Evolutionary conservation across 768 basidiomycete species (phyloP).

Genomic region (Xerocomus potaroensis): DNA sequence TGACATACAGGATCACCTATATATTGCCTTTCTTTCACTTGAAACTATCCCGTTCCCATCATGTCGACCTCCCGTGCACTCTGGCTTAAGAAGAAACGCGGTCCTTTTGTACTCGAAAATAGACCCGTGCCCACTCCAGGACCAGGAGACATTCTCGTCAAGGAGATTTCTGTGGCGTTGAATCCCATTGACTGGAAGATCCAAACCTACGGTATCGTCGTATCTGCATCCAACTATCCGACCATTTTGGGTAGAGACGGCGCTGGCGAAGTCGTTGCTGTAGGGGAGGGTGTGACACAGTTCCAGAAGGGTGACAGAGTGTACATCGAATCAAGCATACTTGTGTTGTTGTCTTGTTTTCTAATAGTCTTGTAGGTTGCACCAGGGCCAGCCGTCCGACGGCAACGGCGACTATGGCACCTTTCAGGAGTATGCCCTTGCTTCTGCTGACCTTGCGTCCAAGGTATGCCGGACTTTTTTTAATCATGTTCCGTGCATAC

Average conservation of each 20-base stretch:
- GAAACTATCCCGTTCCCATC: no score
- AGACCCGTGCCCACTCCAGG: slow-evolving; percentile 29
- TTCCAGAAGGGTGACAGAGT: no score
- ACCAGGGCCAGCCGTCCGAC: slow-evolving; percentile 2
- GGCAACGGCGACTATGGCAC: slow-evolving; percentile 8
- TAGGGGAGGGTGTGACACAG: slow-evolving; percentile 36
- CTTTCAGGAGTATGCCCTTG: no score
- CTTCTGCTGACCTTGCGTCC: slow-evolving; percentile 18
- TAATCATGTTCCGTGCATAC: neutral
- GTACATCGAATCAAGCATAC: neutral
- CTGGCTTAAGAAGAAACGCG: slow-evolving; percentile 17
- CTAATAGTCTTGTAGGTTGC: slow-evolving; percentile 14
- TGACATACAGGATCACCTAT: no score
- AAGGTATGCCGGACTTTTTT: slow-evolving; percentile 7
- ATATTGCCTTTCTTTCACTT: no score
- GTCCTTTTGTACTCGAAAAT: slow-evolving; percentile 10
- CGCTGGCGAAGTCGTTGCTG: slow-evolving; percentile 36
- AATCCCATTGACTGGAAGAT: slow-evolving; percentile 43
- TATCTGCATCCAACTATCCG: slow-evolving; percentile 31
- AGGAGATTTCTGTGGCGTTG: slow-evolving; percentile 36
- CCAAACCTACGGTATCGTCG: neutral
- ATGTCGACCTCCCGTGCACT: no score
- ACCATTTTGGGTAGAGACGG: slow-evolving; percentile 36
- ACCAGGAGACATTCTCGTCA: slow-evolving; percentile 42
- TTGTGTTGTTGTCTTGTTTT: neutral